Evolutionary conservation across 805 yeast genomes (phyloP).

Genomic region (Millerozyma acaciae): DNA sequence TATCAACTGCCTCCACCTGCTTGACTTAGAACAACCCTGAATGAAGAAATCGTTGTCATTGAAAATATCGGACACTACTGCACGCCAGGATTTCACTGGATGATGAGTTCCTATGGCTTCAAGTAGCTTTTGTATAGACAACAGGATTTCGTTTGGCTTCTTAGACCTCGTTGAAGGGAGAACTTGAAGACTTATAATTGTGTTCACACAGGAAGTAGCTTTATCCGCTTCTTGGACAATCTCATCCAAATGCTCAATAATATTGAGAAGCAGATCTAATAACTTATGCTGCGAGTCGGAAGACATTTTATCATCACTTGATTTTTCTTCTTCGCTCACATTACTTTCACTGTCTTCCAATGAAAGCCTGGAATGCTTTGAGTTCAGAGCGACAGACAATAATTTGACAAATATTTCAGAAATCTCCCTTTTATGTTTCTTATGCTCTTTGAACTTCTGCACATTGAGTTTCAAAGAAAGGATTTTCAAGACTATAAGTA

Average conservation of each 20-base stretch:
- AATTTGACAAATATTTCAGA: constrained; percentile 33
- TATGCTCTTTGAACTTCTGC: constrained; percentile 60
- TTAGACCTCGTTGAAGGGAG: constrained; percentile 51
- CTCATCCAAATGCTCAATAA: constrained; percentile 35
- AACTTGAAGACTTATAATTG: constrained; percentile 51
- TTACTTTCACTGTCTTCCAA: constrained; percentile 5
- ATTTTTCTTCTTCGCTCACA: constrained; percentile 7
- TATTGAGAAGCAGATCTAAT: constrained; percentile 27
- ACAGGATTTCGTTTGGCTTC: constrained; percentile 32
- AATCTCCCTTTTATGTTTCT: constrained; percentile 55
- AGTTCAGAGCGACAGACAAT: constrained; percentile 15
- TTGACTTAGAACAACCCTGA: constrained; percentile 20
- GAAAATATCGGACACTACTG: constrained; percentile 58
- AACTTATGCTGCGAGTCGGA: constrained; percentile 39
- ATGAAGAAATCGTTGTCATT: constrained; percentile 58
- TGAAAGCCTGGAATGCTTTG: constrained; percentile 10
- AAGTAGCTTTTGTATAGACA: constrained; percentile 44
- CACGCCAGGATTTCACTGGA: constrained; percentile 58
- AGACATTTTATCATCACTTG: constrained; percentile 9
- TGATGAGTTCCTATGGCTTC: constrained; percentile 29
- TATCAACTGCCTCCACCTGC: constrained; percentile 54
- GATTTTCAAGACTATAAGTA: constrained; percentile 49
- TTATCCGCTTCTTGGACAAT: constrained; percentile 61
- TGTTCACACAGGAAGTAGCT: constrained; percentile 44
- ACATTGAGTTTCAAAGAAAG: constrained; percentile 55